Base-by-base conservation (phyloP, 2,329 filamentous ascomycete genomes). In the Clarireedia monteithiana region DNA sequence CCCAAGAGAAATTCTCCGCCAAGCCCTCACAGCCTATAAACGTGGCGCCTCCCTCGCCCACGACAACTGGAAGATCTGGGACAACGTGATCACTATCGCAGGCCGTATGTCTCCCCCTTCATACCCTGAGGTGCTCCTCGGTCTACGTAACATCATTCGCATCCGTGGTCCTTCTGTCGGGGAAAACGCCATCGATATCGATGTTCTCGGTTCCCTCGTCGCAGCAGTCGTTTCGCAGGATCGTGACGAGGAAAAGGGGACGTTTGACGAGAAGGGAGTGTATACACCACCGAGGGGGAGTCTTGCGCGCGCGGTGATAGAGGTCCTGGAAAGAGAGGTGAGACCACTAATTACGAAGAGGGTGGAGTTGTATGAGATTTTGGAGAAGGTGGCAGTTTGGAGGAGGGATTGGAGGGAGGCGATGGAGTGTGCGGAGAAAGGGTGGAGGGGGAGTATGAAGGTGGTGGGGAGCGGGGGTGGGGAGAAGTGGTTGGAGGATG, bases 31-130 rank as follows among this genome's bases (percentile, higher is more conserved):
- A 5, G 92, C 94, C 0, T 89, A 95, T 71, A 94, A 95, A 68
- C 86, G 88, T 60, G 94, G 91, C 9, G 90, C 91, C 0, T 80
- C 82, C 4, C 81, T 96, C 24, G 90, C 95, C 50, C 81, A 89
- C 70, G 85, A 91, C 64, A 92, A 92, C 73, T 89, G 87, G 80
- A 85, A 89, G 63, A 96, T 99, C 70, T 97, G 92, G 92, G 89
- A 95, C 68, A 99, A 99, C 66, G 86, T 97, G 15, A 81, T 99
- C 56, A 94, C 91, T 0, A 85, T 97, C 23, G 87, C 89, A 0
- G 83, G 88, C 0, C 88, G 89, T 1, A 80, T 94, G 27, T 79
- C 78, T 0, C 91, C 92, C 2, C 86, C 89, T 0, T 83, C 86
- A 0, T 84, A 90, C 67, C 70, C 76, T 0, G 90, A 96, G 59